A percentile compares a stretch with the other conserved stretches of the same genome.
Conservation (phyloP, 2,329 filamentous ascomycete species). For the Aureobasidium leucospermi region DNA sequence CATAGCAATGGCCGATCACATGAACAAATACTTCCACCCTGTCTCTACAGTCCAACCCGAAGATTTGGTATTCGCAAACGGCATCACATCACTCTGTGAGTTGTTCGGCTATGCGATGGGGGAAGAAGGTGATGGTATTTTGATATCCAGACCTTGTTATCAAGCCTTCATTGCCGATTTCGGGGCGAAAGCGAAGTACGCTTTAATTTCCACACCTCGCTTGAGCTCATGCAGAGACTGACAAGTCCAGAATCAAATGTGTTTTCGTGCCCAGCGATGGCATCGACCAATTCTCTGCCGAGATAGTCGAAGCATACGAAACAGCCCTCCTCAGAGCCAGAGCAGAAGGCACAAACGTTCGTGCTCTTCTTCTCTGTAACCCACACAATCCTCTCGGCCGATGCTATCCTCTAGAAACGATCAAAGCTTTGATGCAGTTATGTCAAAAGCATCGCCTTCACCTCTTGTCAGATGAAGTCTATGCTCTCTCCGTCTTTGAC, state of each 20-base stretch:
- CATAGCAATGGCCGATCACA: conserved; percentile 32
- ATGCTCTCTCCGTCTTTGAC: conserved; percentile 26
- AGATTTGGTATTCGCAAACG: conserved; percentile 35
- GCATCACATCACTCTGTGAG: conserved; percentile 36
- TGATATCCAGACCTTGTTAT: conserved; percentile 38
- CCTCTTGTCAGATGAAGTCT: conserved; percentile 31
- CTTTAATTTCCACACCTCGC: not conserved
- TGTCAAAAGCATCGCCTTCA: conserved; percentile 27
- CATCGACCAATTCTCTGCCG: conserved; percentile 32
- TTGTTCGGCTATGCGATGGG: conserved; percentile 37
- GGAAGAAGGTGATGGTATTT: conserved; percentile 39
- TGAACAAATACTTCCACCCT: conserved; percentile 37
- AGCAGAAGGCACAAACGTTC: conserved; percentile 28
- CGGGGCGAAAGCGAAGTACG: conserved; percentile 32
- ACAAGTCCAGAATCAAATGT: conserved; percentile 25
- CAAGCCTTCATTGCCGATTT: conserved; percentile 43
- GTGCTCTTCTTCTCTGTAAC: conserved; percentile 37
- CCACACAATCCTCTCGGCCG: conserved; percentile 37
- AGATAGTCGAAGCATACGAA: conserved; percentile 32
- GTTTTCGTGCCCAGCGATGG: conserved; percentile 32
- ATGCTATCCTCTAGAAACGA: conserved; percentile 23
- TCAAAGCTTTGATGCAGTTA: conserved; percentile 23
- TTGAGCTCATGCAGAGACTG: not conserved
- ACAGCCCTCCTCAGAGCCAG: conserved; percentile 28
- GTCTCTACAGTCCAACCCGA: conserved; percentile 27